Evolutionary conservation across 176 grass and related monocot species (phyloP).

Genomic region (Elaeis guineensis): DNA sequence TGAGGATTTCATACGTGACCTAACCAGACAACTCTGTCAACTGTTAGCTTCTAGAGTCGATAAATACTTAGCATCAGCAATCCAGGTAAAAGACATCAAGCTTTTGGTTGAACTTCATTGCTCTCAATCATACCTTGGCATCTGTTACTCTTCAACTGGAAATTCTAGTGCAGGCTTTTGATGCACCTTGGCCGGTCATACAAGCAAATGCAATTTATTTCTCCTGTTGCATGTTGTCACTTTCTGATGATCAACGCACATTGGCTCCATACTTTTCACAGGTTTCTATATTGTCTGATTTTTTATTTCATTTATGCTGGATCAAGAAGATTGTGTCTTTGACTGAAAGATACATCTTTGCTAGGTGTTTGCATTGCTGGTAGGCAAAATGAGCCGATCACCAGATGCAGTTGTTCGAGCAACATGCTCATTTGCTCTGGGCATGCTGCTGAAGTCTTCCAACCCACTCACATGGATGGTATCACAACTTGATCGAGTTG

Average conservation of each 20-base stretch:
- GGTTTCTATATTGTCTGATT: constrained; percentile 29
- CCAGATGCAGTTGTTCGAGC: constrained; percentile 68
- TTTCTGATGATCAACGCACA: constrained; percentile 79
- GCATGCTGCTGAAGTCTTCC: constrained; percentile 68
- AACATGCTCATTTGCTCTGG: constrained; percentile 65
- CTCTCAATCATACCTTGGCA: too few relatives aligned
- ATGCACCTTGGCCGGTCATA: constrained; percentile 87
- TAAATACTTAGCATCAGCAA: constrained; percentile 84
- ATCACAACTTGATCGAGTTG: constrained; percentile 40
- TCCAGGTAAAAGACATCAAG: constrained; percentile 49
- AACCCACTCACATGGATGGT: constrained; percentile 49
- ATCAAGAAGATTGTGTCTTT: constrained; percentile 7
- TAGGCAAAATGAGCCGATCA: constrained; percentile 68
- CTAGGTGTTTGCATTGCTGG: constrained; percentile 73
- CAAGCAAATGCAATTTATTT: constrained; percentile 94
- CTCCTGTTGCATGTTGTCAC: constrained; percentile 71
- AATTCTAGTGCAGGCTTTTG: constrained; percentile 56
- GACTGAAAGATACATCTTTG: neutral
- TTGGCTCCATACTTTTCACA: constrained; percentile 87
- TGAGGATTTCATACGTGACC: constrained; percentile 88
- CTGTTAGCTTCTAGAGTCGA: constrained; percentile 64
- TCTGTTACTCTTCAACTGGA: too few relatives aligned
- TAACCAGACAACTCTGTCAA: constrained; percentile 70
- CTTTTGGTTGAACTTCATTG: too few relatives aligned
- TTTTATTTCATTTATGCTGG: constrained; percentile 5